A percentile compares a stretch with the other conserved stretches of the same genome.
These are phyloP conservation scores for Fomes fomentarius DNA, from an alignment of 1,284 basidiomycete species.

Conservation along the genomic window DNA sequence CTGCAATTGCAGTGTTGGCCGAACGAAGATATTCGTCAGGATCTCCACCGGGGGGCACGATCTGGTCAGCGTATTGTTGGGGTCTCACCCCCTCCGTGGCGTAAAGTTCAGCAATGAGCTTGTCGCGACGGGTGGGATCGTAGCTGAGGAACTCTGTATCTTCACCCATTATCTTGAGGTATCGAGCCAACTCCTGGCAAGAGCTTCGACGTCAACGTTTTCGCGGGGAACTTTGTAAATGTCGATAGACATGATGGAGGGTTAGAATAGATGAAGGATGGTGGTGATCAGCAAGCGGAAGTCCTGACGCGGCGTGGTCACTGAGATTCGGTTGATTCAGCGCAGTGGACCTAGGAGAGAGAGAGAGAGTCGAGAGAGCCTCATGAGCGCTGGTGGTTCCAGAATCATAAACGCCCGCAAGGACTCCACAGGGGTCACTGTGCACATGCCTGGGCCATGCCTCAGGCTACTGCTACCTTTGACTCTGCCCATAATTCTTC, in stretches of 20 bases:
- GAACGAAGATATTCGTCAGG: constrained; percentile 6
- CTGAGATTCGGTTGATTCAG: no score
- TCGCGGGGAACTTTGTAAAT: background rate
- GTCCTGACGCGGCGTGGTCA: no score
- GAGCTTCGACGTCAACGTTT: background rate
- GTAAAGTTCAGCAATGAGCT: constrained; percentile 1
- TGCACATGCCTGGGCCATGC: no score
- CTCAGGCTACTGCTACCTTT: no score
- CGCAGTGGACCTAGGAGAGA: no score
- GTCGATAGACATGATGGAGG: background rate
- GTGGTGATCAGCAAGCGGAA: no score
- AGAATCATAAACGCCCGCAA: no score
- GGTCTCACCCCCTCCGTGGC: background rate
- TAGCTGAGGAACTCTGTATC: constrained; percentile 6
- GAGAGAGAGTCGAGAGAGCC: no score
- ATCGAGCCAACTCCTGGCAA: background rate
- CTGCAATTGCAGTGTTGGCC: constrained; percentile 9
- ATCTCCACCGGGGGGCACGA: background rate
- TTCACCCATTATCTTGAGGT: constrained; percentile 1
- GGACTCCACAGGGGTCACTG: no score
- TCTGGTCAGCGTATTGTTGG: background rate
- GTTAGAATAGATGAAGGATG: no score
- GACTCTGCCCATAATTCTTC: no score
- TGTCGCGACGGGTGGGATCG: constrained; percentile 8
- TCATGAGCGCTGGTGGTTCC: no score